Base-by-base conservation (phyloP, 2,329 filamentous ascomycete species). In the Penicillium sp. region DNA sequence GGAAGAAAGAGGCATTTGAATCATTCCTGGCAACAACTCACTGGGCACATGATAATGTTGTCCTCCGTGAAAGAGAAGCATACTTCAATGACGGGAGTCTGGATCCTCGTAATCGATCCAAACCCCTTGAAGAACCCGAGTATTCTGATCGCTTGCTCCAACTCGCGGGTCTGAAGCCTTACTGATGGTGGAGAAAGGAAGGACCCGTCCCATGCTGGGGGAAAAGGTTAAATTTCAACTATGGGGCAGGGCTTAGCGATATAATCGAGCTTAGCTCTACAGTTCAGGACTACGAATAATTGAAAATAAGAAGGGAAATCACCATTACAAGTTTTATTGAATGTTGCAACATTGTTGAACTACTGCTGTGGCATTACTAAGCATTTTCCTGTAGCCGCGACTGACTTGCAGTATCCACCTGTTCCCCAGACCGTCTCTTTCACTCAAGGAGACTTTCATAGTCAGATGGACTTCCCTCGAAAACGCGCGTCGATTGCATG, bases 11-110 rank as follows among this genome's bases (percentile, higher is more conserved):
- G 27, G 59, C 56, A 1, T 56, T 61, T 23, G 51, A 54, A 5
- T 47, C 45, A 17, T 60, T 52, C 20, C 34, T 50, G 15, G 56
- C 56, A n/a, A 60, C 56, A 2, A 55, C 56, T 3, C 53, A 57
- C 13, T 59, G 56, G 58, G 49, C 58, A 9, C 56, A 60, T 43
- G 58, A 60, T 40, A 60, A 60, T 23, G 42, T 60, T 23, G 36
- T 53, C 9, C 40, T 58, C 15, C 54, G 56, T 2, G 49, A 54
- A 3, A 52, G 44, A 1, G 32, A 40, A 9, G 24, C 51, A 4
- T 45, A 46, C 23, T 45, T 60, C 5, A 44, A 56, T 0, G 47
- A 57, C 49, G 54, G 58, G 1, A 51, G 40, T 13, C 21, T 52
- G 5, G 54, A 55, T 45, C 43, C 49, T 15, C 49, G 51, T 17